Evolutionary conservation across 1,284 basidiomycete genomes (phyloP).

Genomic region (Xerocomus tenax): DNA sequence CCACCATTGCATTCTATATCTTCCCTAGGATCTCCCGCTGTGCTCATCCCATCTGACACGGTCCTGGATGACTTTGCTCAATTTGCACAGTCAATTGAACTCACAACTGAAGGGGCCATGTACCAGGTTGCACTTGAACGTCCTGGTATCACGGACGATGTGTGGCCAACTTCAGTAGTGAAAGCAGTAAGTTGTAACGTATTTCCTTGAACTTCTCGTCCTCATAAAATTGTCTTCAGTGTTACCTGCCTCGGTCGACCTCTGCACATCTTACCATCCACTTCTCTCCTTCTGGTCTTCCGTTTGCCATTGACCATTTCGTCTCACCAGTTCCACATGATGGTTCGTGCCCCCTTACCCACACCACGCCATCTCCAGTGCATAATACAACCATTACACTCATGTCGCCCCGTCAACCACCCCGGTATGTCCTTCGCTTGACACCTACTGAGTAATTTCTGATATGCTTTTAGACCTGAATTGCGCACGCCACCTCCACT

Average conservation of each 20-base stretch:
- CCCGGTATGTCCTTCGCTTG: slow-evolving; percentile 40
- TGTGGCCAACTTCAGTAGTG: slow-evolving; percentile 63
- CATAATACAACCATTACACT: slow-evolving; percentile 52
- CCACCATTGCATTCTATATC: slow-evolving; percentile 21
- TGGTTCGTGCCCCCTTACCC: slow-evolving; percentile 45
- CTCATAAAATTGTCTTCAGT: slow-evolving; percentile 34
- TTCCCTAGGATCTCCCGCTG: slow-evolving; percentile 21
- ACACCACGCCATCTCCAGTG: slow-evolving; percentile 22
- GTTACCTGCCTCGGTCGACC: slow-evolving; percentile 47
- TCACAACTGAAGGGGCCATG: slow-evolving; percentile 37
- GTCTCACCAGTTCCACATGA: slow-evolving; percentile 55
- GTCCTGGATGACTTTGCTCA: slow-evolving; percentile 37
- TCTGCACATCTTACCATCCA: slow-evolving; percentile 56
- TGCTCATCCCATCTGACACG: slow-evolving; percentile 33
- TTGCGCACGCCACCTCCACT: slow-evolving; percentile 59
- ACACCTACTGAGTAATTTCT: slow-evolving; percentile 4
- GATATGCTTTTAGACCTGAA: slow-evolving; percentile 43
- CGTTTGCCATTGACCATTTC: slow-evolving; percentile 64
- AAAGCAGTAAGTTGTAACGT: slow-evolving; percentile 50
- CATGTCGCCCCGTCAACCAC: slow-evolving; percentile 42
- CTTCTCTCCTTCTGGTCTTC: slow-evolving; percentile 36
- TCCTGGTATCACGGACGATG: slow-evolving; percentile 37
- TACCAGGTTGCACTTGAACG: slow-evolving; percentile 70
- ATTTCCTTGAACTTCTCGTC: slow-evolving; percentile 8
- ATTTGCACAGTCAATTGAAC: slow-evolving; percentile 35